Conservation (phyloP, 371 early-diverging fungal species). For the Mucor piriformis region DNA sequence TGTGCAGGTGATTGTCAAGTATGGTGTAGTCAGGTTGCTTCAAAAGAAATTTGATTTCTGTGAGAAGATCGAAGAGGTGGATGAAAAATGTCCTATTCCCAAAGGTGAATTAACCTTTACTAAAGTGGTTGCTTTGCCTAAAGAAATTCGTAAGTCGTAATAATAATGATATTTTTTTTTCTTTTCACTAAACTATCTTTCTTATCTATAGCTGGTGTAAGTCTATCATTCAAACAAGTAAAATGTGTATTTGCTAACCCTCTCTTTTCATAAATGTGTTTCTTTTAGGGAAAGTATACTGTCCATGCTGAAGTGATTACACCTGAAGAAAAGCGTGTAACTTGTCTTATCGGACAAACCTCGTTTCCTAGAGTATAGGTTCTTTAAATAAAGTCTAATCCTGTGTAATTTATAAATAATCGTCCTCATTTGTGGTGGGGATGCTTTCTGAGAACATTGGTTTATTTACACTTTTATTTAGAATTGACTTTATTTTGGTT, state of each 20-base stretch:
- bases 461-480: too few species aligned
- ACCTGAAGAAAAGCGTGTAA: conserved; percentile 28
- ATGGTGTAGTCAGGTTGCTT: conserved; percentile 43
- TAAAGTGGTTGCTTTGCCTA: conserved; percentile 58
- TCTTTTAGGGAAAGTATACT: conserved; percentile 37
- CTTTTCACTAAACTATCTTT: background rate
- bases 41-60: conserved; percentile 56
- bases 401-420: background rate
- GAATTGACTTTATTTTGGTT: background rate
- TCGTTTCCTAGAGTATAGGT: conserved; percentile 26
- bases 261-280: background rate
- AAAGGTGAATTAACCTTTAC: conserved; percentile 47
- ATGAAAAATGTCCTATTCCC: conserved; percentile 60
- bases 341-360: conserved; percentile 36
- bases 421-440: too few species aligned
- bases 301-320: conserved; percentile 37
- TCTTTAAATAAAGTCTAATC: background rate
- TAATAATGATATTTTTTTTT: background rate
- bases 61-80: conserved; percentile 50
- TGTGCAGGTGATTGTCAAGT: conserved; percentile 54
- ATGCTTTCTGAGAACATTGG: background rate
- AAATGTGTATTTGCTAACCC: background rate
- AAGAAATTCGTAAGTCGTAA: conserved; percentile 50
- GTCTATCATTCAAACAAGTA: background rate
- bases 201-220: conserved; percentile 30